Base-by-base conservation (phyloP, 2,329 filamentous ascomycete genomes). In the Colletotrichum siamense region DNA sequence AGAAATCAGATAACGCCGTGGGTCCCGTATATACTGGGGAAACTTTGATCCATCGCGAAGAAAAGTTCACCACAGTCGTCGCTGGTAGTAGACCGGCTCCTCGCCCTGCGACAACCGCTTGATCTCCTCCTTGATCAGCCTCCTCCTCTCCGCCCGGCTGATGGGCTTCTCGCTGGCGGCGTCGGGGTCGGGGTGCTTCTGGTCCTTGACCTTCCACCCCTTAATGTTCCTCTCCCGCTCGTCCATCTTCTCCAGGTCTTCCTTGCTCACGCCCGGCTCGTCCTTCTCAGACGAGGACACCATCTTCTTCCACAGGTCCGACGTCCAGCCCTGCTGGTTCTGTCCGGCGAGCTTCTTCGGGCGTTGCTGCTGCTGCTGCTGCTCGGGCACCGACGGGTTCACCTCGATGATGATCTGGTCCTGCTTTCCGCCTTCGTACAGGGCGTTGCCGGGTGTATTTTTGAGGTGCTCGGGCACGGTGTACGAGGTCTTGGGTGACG, bases 121-220 rank as follows among this genome's bases (percentile, higher is more conserved):
- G 76, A 93, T 88, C 79, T 92, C 91, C 77, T 91, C 88, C 81
- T 91, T 92, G 80, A 92, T 93, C 78, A 88, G 85, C 81, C 86
- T 86, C 79, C 92, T 86, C 79, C 92, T 87, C 82, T 91, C 88
- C 0, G 88, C 89, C 71, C 85, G 84, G 73, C 86, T 90, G 24
- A 92, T 82, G 2, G 88, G 89, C 80, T 90, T 87, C 71, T 87
- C 83, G 55, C 83, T 84, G 76, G 85, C 84, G 13, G 82, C 82
- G 24, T 81, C 80, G 8, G 83, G 83, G 69, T 86, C 85, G 1
- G 85, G 84, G 59, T 85, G 82, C 12, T 82, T 70, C 61, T 76
- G 76, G 69, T 73, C 79, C 57, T 77, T 78, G 52, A 78, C 77
- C 5, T 72, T 68, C 71, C 77, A 63, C 13, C 82, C 81, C 69